A percentile compares a stretch with the other conserved stretches of the same genome.
phyloP scores from a whole-genome alignment of 2,329 filamentous ascomycete species.

The Cercospora citrullina region DNA sequence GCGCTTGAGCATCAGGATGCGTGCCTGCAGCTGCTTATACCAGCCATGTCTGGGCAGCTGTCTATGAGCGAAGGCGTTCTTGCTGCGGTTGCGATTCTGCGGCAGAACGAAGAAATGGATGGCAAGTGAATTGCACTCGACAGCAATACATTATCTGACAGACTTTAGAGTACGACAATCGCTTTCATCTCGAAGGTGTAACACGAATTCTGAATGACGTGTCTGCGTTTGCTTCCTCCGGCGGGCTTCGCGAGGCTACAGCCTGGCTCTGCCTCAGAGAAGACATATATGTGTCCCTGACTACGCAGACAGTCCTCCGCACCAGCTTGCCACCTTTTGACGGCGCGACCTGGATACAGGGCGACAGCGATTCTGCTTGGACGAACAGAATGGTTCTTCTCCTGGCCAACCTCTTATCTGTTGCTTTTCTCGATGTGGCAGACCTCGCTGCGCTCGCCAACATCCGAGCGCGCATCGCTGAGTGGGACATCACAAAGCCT shows the following conservation, averaged over 20 bases:
- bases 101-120: slow-evolving; percentile 52
- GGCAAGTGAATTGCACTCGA: not conserved
- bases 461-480: not conserved
- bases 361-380: slow-evolving; percentile 21
- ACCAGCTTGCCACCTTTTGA: slow-evolving; percentile 34
- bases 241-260: slow-evolving; percentile 45
- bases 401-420: slow-evolving; percentile 18
- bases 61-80: slow-evolving; percentile 51
- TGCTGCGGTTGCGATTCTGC: slow-evolving; percentile 51
- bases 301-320: slow-evolving; percentile 38
- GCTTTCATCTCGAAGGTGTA: slow-evolving; percentile 44
- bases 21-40: slow-evolving; percentile 51
- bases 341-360: slow-evolving; percentile 14
- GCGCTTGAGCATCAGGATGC: slow-evolving; percentile 49
- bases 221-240: slow-evolving; percentile 41
- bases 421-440: slow-evolving; percentile 7
- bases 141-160: not conserved
- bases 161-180: slow-evolving; percentile 38
- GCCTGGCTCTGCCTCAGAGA: slow-evolving; percentile 46
- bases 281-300: slow-evolving; percentile 45
- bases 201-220: slow-evolving; percentile 44
- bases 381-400: slow-evolving; percentile 24
- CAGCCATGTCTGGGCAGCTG: slow-evolving; percentile 46
- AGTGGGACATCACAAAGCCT: slow-evolving; percentile 1
- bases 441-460: not conserved